Evolutionary conservation across 2,329 filamentous ascomycete genomes (phyloP), one percentile per base, ranked within the genome.

Genomic region (Cordyceps fumosorosea): DNA sequence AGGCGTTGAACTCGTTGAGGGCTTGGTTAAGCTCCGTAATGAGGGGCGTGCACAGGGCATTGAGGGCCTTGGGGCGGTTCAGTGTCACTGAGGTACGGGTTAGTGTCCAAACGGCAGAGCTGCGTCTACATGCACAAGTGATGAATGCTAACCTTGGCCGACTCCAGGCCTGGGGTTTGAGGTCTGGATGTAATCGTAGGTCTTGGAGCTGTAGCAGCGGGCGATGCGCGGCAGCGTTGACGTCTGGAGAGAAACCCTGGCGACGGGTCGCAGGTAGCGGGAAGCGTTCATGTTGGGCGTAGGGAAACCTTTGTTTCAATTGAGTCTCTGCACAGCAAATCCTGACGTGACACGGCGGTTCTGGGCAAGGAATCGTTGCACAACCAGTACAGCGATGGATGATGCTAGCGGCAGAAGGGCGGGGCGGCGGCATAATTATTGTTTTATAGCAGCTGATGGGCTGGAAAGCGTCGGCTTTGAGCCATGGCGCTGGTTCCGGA

Each of bases 1-100:
- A 86, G 54, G 81, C 75, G 71, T 93, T 89, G 77, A 93, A 86
- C 63, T 84, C 81, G 65, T 77, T 77, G 60, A 96, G 84, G 40
- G 90, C 90, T 67, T 87, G 78, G 77, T 96, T 96, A 67, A 99
- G 84, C 79, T 99, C 95, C 68, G 79, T 81, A 74, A 99, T 96
- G 56, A 99, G 86, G 11, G 93, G 91, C 7, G 90, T 95, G 77
- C 84, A 93, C 66, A 99, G 86, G 52, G 95, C 95, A 75, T 99
- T 99, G 71, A 96, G 87, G 51, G 93, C 92, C 81, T 96, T 96
- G 65, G 95, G 95, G 51, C 95, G 89, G 82, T 96, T 91, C 67
- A 99, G 81, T 16, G 92, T 95, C 71, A 98, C 93, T 97, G 68
- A 61, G n/a, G 7, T 6, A 37, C 53, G 34, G n/a, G 53, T 47